Conservation (phyloP, 2,329 filamentous ascomycete species). For the Fusarium musae region DNA sequence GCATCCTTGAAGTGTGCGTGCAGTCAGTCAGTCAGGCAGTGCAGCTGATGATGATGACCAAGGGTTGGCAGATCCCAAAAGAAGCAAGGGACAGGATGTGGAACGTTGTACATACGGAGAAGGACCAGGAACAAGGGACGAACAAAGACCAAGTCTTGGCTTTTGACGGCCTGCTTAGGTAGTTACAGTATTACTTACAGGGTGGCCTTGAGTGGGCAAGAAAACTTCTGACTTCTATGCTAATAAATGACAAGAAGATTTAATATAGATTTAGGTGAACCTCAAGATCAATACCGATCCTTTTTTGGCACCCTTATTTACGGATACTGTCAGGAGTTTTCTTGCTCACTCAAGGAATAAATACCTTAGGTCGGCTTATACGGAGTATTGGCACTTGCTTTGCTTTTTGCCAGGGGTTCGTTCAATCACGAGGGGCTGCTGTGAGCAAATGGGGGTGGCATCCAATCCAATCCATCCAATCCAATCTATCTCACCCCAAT, state of each 20-base stretch:
- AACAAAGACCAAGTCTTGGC: constrained; percentile 22
- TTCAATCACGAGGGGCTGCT: constrained; percentile 16
- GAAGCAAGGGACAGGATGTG: constrained; percentile 35
- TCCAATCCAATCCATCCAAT: not conserved
- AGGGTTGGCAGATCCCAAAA: constrained; percentile 21
- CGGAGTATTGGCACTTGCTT: not conserved
- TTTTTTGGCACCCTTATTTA: not conserved
- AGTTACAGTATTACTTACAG: too few relatives aligned
- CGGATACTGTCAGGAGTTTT: not conserved
- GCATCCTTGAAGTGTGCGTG: not conserved
- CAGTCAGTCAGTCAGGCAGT: not conserved
- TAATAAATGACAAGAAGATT: not conserved
- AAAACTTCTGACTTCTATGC: not conserved
- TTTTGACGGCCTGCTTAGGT: not conserved
- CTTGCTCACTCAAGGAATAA: not conserved
- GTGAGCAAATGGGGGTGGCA: constrained; percentile 7
- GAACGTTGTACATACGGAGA: constrained; percentile 22
- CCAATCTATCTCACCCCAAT: not conserved
- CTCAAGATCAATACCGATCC: not conserved
- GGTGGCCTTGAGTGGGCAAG: not conserved
- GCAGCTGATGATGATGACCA: constrained; percentile 25
- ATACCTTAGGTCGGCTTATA: not conserved
- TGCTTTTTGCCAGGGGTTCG: constrained; percentile 11
- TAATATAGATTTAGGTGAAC: not conserved
- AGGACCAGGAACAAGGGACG: constrained; percentile 34